Conservation (phyloP, 768 basidiomycete genomes). For the Coprinopsis cinerea region DNA sequence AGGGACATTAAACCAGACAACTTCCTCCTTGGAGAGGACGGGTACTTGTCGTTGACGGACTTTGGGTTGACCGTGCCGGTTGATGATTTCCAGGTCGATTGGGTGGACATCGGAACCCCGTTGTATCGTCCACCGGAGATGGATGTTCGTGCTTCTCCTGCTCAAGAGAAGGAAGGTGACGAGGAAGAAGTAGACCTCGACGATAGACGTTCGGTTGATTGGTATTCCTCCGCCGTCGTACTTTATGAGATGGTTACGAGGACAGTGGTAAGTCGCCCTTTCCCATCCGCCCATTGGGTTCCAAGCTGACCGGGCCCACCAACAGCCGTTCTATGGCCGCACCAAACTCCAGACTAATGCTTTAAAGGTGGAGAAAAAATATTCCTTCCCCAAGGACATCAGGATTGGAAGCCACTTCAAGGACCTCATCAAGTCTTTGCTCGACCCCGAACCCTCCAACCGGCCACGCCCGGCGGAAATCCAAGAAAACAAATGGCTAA, state of each 20-base stretch:
- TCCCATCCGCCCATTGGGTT: too few relatives aligned
- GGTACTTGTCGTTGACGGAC: slow-evolving; percentile 49
- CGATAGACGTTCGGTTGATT: slow-evolving; percentile 32
- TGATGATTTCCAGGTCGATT: not conserved
- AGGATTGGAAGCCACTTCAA: not conserved
- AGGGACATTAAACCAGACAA: slow-evolving; percentile 68
- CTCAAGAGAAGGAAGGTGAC: not conserved
- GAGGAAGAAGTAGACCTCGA: not conserved
- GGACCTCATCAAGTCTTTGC: not conserved
- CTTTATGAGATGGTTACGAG: slow-evolving; percentile 49
- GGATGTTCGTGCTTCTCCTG: slow-evolving; percentile 8
- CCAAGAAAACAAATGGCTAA: slow-evolving; percentile 39
- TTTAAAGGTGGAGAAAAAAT: not conserved
- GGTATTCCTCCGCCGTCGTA: slow-evolving; percentile 48
- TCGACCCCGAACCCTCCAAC: not conserved
- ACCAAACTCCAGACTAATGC: not conserved
- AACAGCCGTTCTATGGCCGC: not conserved
- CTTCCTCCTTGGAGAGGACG: slow-evolving; percentile 50
- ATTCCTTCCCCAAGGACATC: not conserved
- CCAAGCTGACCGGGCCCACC: not conserved
- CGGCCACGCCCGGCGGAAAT: slow-evolving; percentile 25
- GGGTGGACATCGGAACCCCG: slow-evolving; percentile 35
- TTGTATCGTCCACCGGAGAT: slow-evolving; percentile 47
- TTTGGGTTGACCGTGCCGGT: slow-evolving; percentile 35
- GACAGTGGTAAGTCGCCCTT: slow-evolving; percentile 23